Evolutionary conservation across 345 rosid genomes (phyloP).

Genomic region (Eucalyptus pauciflora): DNA sequence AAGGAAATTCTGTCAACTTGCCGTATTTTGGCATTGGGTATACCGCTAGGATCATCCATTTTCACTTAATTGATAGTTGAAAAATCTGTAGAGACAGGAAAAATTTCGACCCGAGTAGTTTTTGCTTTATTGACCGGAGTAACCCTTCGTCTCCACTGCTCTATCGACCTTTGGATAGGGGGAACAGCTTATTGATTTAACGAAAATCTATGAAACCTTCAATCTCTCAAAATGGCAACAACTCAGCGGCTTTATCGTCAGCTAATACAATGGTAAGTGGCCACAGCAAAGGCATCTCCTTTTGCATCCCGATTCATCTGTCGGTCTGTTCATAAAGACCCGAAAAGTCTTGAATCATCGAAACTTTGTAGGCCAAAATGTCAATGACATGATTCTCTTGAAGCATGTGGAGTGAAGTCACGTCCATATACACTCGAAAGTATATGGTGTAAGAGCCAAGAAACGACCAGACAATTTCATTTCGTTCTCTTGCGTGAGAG

Average conservation of each 20-base stretch:
- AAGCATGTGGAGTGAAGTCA: neutral
- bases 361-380: neutral
- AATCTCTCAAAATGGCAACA: neutral
- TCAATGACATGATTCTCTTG: neutral
- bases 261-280: neutral
- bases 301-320: neutral
- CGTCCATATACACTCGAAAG: neutral
- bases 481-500: neutral
- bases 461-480: neutral
- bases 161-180: neutral
- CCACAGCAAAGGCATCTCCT: neutral
- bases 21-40: neutral
- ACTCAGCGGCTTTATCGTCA: neutral
- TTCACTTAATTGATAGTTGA: neutral
- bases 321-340: neutral
- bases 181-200: neutral
- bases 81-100: neutral
- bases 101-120: neutral
- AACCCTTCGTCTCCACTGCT: neutral
- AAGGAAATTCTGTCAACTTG: neutral
- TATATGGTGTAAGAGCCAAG: neutral
- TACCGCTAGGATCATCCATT: neutral
- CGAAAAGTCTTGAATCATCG: neutral
- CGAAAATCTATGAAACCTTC: neutral
- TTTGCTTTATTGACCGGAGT: neutral